Base-by-base conservation (phyloP, 2,329 filamentous ascomycete genomes). In the Talaromyces funiculosus region DNA sequence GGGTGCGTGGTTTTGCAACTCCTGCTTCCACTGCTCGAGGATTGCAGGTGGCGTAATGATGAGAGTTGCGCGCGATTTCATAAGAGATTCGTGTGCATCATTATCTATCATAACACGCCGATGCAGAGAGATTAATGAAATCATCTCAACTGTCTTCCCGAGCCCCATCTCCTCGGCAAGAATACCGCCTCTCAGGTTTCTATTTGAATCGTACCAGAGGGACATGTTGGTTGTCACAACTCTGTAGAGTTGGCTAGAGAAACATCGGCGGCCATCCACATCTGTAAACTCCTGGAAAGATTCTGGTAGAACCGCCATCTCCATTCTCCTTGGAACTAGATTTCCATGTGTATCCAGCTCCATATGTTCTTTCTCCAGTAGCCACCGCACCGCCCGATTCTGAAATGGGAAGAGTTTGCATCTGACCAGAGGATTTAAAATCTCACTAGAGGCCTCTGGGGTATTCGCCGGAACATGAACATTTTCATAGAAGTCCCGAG, bases 41-140 rank as follows among this genome's bases (percentile, higher is more conserved):
- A 88, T 86, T 1, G 84, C 80, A 6, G 78, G 76, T 4, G 85
- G 85, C 1, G 83, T 85, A 61, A 87, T 85, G 59, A 88, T 86
- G 45, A 88, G 74, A 2, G 85, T 87, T 1, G 84, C 82, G 18
- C 77, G 73, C 35, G 83, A 84, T 45, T 66, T 65, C 53, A 64
- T 69, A 42, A 78, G 62, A 4, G 66, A 66, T 26, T 67, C 65
- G 22, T 62, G 38, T 38, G 67, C 65, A 2, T 66, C 20, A n/a
- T 62, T 56, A 14, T 61, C 54, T 12, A 59, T 26, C 29, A 66
- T 37, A 14, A 61, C 43, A 24, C 73, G 71, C 26, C 66, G 69
- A 62, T 80, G 74, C 49, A 78, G 64, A 57, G 72, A 77, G 35
- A 81, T 78, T 14, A 81, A 64, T 8, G 73, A 71, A 45, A 81